phyloP scores from a whole-genome alignment of 2,329 filamentous ascomycete genomes.

The Verticillium zaregamsianum region DNA sequence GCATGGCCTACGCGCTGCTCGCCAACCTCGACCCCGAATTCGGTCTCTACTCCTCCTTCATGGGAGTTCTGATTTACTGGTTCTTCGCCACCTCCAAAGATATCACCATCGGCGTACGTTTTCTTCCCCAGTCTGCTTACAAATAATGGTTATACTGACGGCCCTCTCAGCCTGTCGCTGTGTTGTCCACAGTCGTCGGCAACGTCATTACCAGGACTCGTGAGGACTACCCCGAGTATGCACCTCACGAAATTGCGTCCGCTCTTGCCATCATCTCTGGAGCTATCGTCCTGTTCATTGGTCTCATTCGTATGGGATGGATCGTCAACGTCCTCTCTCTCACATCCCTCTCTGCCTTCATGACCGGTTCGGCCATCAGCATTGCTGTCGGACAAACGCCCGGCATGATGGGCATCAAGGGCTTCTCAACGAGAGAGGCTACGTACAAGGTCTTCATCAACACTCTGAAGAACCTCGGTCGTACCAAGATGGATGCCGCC shows the following conservation, averaged over 20 bases:
- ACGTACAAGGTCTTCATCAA: conserved; percentile 84
- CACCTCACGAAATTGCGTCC: conserved; percentile 67
- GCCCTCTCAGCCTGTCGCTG: conserved; percentile 71
- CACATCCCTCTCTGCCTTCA: conserved; percentile 87
- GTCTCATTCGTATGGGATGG: conserved; percentile 77
- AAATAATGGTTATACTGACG: conserved; percentile 4
- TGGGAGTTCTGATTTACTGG: conserved; percentile 94
- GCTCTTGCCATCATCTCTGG: conserved; percentile 75
- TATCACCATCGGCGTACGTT: conserved; percentile 85
- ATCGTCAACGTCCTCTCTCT: conserved; percentile 92
- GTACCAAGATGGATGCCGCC: conserved; percentile 71
- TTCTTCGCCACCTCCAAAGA: conserved; percentile 98
- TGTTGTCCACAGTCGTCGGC: conserved; percentile 88
- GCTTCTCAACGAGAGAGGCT: conserved; percentile 69
- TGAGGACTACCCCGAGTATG: conserved; percentile 50
- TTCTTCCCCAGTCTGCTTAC: neutral
- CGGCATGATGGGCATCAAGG: conserved; percentile 72
- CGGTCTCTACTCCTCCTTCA: conserved; percentile 92
- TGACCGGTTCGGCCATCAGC: conserved; percentile 91
- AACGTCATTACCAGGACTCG: conserved; percentile 68
- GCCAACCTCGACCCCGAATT: conserved; percentile 78
- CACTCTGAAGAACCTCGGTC: conserved; percentile 66
- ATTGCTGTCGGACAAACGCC: conserved; percentile 84
- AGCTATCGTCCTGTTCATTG: conserved; percentile 71
- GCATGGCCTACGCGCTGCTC: conserved; percentile 90